Evolutionary conservation across 805 yeast species (phyloP).

Genomic region (Blastobotrys robertii): DNA sequence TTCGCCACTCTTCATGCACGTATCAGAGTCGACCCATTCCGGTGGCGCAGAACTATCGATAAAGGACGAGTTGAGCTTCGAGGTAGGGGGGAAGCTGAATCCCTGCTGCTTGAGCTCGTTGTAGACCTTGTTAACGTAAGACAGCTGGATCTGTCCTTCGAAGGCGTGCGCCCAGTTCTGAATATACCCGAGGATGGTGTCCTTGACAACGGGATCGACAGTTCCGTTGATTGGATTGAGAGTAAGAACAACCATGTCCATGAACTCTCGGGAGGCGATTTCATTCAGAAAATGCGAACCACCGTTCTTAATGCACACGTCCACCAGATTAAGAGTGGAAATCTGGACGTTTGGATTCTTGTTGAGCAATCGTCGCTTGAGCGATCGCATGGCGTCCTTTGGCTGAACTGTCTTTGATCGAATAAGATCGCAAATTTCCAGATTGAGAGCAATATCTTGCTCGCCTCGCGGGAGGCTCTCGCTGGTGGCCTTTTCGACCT

Average conservation of each 20-base stretch:
- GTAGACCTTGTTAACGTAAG: constrained; percentile 55
- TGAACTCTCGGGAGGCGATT: constrained; percentile 73
- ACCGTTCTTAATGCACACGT: constrained; percentile 85
- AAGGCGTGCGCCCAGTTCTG: constrained; percentile 75
- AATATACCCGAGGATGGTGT: constrained; percentile 49
- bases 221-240: constrained; percentile 26
- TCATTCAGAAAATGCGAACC: constrained; percentile 78
- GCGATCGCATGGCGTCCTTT: constrained; percentile 73
- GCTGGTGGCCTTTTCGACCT: constrained; percentile 70
- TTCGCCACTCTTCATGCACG: constrained; percentile 87
- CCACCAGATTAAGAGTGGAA: constrained; percentile 66
- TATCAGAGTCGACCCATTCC: constrained; percentile 93
- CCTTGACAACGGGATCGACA: constrained; percentile 45
- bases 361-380: constrained; percentile 63
- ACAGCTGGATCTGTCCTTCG: constrained; percentile 52
- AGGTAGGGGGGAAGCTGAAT: constrained; percentile 51
- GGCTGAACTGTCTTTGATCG: constrained; percentile 72
- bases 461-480: constrained; percentile 92
- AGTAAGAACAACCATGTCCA: constrained; percentile 57
- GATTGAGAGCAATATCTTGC: constrained; percentile 54
- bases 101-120: constrained; percentile 49
- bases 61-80: constrained; percentile 37
- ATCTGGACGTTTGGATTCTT: constrained; percentile 74
- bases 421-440: constrained; percentile 81
- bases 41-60: constrained; percentile 91